Evolutionary conservation across 2,329 filamentous ascomycete genomes (phyloP), one percentile per base, ranked within the genome.

Genomic region (Epichloe coenophiala): DNA sequence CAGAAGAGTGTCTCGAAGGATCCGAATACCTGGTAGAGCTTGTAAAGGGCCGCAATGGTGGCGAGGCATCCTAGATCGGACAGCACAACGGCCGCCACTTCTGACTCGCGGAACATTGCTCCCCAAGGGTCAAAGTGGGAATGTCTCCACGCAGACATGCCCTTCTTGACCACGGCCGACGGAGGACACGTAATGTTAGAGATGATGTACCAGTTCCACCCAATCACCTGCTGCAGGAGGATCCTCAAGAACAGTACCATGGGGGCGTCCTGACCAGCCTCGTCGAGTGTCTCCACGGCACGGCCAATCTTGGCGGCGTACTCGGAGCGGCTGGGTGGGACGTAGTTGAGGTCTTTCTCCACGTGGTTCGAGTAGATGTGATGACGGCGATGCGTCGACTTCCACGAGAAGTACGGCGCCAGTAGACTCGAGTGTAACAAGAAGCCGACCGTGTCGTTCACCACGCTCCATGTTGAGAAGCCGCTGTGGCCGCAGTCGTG

Each of bases 331-430:
- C 33, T 8, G 15, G 38, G 44, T 2, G 49, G 49, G 19, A 50
- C 48, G 37, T 47, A 47, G 39, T 37, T 47, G 45, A 43, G 38
- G 63, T 50, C 49, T 31, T 80, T 81, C 52, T 80, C 74, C 69
- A 84, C 80, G 68, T 85, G 76, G 56, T 80, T 80, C 42, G 79
- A 80, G 65, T 78, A 83, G 56, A 76, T 77, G 68, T 88, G 84
- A 66, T 87, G 84, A 47, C 82, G 75, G 53, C 76, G 74, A 65
- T 88, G 84, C 35, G 77, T 81, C 63, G 80, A 80, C 68, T 84
- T 81, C 83, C 83, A 87, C 46, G 77, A 80, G 68, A 85, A 86
- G 68, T 82, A 88, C 3, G 84, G 84, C 2, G 84, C 81, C 54
- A 83, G 65, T 39, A 86, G 71, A 53, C 75, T 70, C 6, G 78